Evolutionary conservation across 1,284 basidiomycete genomes (phyloP).

Genomic region (Apiotrichum siamense): DNA sequence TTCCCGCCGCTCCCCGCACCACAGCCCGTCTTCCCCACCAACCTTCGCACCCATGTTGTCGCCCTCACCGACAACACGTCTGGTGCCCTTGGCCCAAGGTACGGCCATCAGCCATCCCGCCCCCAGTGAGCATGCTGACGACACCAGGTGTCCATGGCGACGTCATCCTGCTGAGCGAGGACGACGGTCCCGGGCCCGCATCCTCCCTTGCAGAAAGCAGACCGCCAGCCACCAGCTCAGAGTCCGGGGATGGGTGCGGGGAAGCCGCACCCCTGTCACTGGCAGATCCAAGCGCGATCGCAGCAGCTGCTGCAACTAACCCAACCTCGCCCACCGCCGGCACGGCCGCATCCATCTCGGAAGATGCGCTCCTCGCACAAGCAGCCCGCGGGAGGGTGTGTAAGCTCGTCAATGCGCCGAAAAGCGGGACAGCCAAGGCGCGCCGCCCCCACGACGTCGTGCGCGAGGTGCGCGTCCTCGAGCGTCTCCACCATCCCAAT

Average conservation of each 20-base stretch:
- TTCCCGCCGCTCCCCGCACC: background rate
- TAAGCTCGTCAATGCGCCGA: slow-evolving; percentile 13
- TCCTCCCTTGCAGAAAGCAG: too few relatives aligned
- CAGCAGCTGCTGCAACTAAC: too few relatives aligned
- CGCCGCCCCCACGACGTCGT: slow-evolving; percentile 12
- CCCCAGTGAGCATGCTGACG: too few relatives aligned
- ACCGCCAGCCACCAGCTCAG: too few relatives aligned
- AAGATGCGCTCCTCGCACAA: slow-evolving; percentile 3
- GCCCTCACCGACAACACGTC: background rate
- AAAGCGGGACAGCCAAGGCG: background rate
- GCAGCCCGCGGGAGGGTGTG: background rate
- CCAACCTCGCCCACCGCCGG: too few relatives aligned
- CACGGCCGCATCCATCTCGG: too few relatives aligned
- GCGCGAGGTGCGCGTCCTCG: slow-evolving; percentile 9
- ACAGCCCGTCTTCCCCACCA: too few relatives aligned
- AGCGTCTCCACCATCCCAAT: background rate
- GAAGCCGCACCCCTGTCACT: too few relatives aligned
- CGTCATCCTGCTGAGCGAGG: too few relatives aligned
- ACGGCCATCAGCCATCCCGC: background rate
- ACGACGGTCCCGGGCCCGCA: too few relatives aligned
- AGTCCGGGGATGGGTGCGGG: background rate
- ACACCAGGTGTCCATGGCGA: background rate
- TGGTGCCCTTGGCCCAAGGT: background rate
- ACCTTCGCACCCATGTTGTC: too few relatives aligned
- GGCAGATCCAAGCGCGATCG: too few relatives aligned